Evolutionary conservation across 768 basidiomycete species (phyloP).

Genomic region (Lentinus tigrinus): DNA sequence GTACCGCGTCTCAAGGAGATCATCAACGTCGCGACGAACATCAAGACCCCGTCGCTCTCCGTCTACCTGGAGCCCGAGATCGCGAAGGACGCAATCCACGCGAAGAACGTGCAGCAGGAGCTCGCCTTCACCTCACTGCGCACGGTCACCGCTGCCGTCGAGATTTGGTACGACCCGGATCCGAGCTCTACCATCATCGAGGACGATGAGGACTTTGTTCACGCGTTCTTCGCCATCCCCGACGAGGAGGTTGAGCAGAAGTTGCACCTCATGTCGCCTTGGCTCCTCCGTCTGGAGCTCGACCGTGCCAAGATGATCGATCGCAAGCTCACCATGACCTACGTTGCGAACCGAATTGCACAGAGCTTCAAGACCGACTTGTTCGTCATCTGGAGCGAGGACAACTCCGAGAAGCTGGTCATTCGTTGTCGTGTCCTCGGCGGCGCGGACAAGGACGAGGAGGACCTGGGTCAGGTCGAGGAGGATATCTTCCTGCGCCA

Average conservation of each 20-base stretch:
- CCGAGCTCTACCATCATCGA: conserved; percentile 91
- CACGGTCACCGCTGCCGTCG: conserved; percentile 91
- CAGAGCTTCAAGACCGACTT: conserved; percentile 94
- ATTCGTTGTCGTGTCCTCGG: conserved; percentile 94
- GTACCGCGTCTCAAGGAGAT: conserved; percentile 99
- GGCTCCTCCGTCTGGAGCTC: conserved; percentile 94
- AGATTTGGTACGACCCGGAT: conserved; percentile 98
- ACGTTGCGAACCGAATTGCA: conserved; percentile 90
- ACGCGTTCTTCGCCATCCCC: conserved; percentile 99
- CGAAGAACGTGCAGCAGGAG: conserved; percentile 91
- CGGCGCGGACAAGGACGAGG: conserved; percentile 82
- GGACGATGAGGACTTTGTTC: conserved; percentile 93
- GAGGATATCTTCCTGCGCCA: conserved; percentile 97
- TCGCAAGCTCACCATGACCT: conserved; percentile 92
- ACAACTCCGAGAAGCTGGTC: conserved; percentile 95
- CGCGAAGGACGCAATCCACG: conserved; percentile 55
- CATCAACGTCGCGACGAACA: conserved; percentile 97
- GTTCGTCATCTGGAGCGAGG: conserved; percentile 98
- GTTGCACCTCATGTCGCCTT: conserved; percentile 89
- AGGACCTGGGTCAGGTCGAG: conserved; percentile 69
- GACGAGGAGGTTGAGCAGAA: conserved; percentile 94
- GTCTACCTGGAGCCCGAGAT: conserved; percentile 82
- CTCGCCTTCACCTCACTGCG: conserved; percentile 91
- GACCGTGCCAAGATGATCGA: conserved; percentile 98
- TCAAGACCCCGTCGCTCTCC: conserved; percentile 96